These are phyloP conservation scores for Cymbopogon flexuosus DNA, from an alignment of 202 grass and related monocot genomes.

Conservation along the genomic window DNA sequence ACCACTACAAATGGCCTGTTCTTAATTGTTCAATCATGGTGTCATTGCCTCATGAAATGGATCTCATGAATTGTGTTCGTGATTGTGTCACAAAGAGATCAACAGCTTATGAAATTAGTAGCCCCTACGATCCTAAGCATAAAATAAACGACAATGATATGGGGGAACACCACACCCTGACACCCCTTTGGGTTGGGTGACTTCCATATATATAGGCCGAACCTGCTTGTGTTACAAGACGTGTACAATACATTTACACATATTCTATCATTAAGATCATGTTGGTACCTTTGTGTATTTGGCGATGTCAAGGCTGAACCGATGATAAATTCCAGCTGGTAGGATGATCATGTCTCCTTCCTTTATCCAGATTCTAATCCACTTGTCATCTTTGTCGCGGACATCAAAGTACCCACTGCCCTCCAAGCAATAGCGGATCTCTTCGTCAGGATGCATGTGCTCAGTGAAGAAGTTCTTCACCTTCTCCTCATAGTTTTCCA, in stretches of 20 bases:
- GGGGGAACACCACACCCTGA: neutral
- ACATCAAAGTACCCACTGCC: slow-evolving; percentile 89
- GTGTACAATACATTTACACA: neutral
- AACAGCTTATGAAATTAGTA: neutral
- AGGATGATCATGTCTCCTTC: slow-evolving; percentile 87
- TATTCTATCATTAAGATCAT: neutral
- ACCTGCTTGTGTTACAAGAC: neutral
- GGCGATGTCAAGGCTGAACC: slow-evolving; percentile 60
- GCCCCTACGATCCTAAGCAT: neutral
- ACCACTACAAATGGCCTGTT: neutral
- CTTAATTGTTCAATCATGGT: neutral
- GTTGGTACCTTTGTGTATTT: slow-evolving; percentile 72
- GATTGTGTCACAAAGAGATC: neutral
- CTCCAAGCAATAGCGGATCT: slow-evolving; percentile 91
- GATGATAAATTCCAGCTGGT: slow-evolving; percentile 85
- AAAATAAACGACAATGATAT: neutral
- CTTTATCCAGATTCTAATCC: slow-evolving; percentile 86
- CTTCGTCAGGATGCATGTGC: slow-evolving; percentile 89
- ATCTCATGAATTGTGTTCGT: neutral
- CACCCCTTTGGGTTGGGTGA: neutral
- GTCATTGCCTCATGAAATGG: neutral
- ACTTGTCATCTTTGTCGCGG: slow-evolving; percentile 71
- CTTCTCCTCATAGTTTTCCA: slow-evolving; percentile 92
- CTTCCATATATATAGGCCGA: no score
- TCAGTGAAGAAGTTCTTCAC: slow-evolving; percentile 78